phyloP scores from a whole-genome alignment of 2,329 filamentous ascomycete genomes.

The Monilinia polystroma region DNA sequence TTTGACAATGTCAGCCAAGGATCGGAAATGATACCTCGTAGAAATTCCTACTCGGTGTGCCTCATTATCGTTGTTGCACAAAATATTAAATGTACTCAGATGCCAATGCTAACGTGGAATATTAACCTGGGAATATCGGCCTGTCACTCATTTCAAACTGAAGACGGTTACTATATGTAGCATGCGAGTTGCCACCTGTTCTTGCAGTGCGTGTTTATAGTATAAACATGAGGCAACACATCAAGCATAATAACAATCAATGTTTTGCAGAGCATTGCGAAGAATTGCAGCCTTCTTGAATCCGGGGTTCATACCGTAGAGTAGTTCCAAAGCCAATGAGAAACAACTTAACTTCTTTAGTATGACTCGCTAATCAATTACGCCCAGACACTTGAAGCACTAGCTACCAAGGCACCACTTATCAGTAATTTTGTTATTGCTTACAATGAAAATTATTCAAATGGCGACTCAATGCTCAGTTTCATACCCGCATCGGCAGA shows the following conservation, averaged over 20 bases:
- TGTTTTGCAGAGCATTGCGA: not conserved
- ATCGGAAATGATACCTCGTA: conserved; percentile 4
- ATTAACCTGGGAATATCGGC: not conserved
- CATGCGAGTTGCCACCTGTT: not conserved
- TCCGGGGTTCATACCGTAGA: not conserved
- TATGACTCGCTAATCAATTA: conserved; percentile 14
- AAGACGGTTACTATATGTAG: not conserved
- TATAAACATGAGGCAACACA: not conserved
- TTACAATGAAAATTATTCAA: not conserved
- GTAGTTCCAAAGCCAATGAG: not conserved
- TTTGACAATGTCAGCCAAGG: conserved; percentile 5
- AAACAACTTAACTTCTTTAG: conserved; percentile 11
- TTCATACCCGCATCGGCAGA: not conserved
- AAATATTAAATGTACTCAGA: not conserved
- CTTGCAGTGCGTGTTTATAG: not conserved
- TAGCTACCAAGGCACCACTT: not conserved
- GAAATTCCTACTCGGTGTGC: conserved; percentile 13
- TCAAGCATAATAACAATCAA: not conserved
- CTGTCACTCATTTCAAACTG: not conserved
- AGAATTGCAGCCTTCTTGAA: not conserved
- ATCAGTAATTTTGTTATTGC: not conserved
- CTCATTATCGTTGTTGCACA: conserved; percentile 4
- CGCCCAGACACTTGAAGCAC: not conserved
- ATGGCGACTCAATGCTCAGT: not conserved
- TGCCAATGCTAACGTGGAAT: not conserved